Evolutionary conservation across 495 filamentous ascomycete genomes (phyloP), one percentile per base, ranked within the genome.

Genomic region (Penicillium pancosmium): DNA sequence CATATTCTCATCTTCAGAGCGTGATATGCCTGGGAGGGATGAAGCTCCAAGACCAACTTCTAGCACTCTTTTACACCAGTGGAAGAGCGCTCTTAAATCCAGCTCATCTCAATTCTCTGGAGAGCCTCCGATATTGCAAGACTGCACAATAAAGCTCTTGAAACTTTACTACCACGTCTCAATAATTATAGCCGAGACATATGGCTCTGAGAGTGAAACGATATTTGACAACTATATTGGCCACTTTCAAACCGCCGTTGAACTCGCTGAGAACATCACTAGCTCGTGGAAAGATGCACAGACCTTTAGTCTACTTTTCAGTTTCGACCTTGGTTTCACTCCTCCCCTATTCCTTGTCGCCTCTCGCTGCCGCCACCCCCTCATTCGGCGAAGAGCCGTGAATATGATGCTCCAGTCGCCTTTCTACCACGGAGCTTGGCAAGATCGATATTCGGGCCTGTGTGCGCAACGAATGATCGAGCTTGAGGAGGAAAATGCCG

Each of bases 381-480:
- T 12, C 3, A 52, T 52, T 1, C 27, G 56, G 4, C 23, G 56
- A 12, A 52, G 44, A 13, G 56, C 56, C 0, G 38, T 52, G 3
- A 10, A 21, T 2, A n/a, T 58, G 40, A 58, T 58, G 48, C 16
- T 58, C 1, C 23, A 58, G 3, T 52, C 56, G 0, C 13, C 35
- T 0, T 43, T 52, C 4, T 58, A 58, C 16, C 56, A 47, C 12
- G 56, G 56, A 23, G 38, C 21, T 15, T 58, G 56, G 56, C 49
- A 27, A 6, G 56, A 58, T 52, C 56, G 25, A 23, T 58, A 58
- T 13, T 52, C 56, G 2, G 56, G 56, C 11, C 56, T 52, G 25
- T 58, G 56, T 52, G 49, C 49, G 0, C 56, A 52, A 36, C 48
- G 56, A n/a, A 58, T 58, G 2, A n/a, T 52, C 9, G 56, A 58